Evolutionary conservation across 2,329 filamentous ascomycete genomes (phyloP).

Genomic region (Penicillium sp.): DNA sequence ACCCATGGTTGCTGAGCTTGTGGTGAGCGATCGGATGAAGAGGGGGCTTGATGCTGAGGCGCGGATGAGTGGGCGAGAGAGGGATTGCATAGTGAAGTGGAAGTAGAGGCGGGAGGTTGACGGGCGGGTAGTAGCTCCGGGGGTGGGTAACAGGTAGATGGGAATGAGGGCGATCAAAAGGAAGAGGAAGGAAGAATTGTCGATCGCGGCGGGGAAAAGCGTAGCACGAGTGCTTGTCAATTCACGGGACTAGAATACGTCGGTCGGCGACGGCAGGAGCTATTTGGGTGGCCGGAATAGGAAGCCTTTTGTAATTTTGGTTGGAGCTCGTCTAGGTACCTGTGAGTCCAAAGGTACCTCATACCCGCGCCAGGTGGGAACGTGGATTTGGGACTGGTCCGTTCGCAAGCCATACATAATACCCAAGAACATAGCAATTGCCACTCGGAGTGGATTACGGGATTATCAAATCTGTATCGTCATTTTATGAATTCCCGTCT

Average conservation of each 20-base stretch:
- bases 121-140: too few species aligned
- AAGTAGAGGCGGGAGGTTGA: not conserved
- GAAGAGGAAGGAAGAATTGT: not conserved
- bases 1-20: conserved; percentile 22
- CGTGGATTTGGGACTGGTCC: not conserved
- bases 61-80: conserved; percentile 26
- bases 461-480: too few species aligned
- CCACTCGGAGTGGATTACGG: too few species aligned
- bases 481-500: too few species aligned
- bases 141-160: not conserved
- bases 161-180: not conserved
- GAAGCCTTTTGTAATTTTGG: not conserved
- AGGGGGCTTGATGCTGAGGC: conserved; percentile 3
- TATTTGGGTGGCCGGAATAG: not conserved
- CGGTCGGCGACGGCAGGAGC: not conserved
- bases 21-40: conserved; percentile 24
- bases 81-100: conserved; percentile 20
- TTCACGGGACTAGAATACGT: not conserved
- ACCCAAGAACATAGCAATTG: too few species aligned
- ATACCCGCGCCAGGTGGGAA: conserved; percentile 2
- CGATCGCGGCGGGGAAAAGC: not conserved
- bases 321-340: not conserved
- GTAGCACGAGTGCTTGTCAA: not conserved
- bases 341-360: conserved; percentile 1
- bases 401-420: not conserved